Evolutionary conservation across 192 early-diverging fungal species (phyloP), one percentile per base, ranked within the genome.

Genomic region (Thamnidium elegans): DNA sequence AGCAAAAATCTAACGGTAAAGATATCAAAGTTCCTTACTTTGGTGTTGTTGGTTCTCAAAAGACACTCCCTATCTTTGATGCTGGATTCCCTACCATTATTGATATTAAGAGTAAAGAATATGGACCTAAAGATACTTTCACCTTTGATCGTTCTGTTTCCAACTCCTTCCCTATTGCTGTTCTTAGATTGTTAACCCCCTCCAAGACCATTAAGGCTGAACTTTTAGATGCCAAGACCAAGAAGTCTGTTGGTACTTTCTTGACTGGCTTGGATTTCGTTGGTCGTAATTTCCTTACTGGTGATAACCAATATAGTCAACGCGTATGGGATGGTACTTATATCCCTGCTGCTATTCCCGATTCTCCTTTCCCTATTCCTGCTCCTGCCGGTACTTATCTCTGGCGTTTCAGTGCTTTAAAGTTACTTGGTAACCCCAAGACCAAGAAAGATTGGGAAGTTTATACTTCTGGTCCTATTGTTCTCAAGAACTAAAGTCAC

Each of bases 51-150:
- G 80, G 77, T 34, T 62, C 71, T 26, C 69, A 78, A 42, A 50
- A 62, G 60, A 65, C 78, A n/a, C 70, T 81, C 7, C 77, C 80
- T 59, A 76, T 81, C 42, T 73, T 75, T 48, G 77, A 79, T 47
- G 50, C 44, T 7, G 66, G 52, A 6, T 45, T 31, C 17, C 68
- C 68, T 19, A 32, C 44, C 39, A 32, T 46, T 36, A 36, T 66
- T 6, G 15, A 19, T 30, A n/a, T n/a, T 8, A 32, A 58, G 4
- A 47, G 31, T 21, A 51, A 20, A 5, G 30, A 66, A n/a, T 73
- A 68, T 50, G 48, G 58, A 14, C 45, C 48, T 19, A 73, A 63
- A n/a, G 31, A 63, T 34, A 69, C 61, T 8, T 50, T 50, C 20
- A 32, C 14, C 3, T 42, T 64, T 14, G 68, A 70, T 11, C 63